phyloP scores from a whole-genome alignment of 108 stramenopile genomes.

The Fistulifera solaris region DNA sequence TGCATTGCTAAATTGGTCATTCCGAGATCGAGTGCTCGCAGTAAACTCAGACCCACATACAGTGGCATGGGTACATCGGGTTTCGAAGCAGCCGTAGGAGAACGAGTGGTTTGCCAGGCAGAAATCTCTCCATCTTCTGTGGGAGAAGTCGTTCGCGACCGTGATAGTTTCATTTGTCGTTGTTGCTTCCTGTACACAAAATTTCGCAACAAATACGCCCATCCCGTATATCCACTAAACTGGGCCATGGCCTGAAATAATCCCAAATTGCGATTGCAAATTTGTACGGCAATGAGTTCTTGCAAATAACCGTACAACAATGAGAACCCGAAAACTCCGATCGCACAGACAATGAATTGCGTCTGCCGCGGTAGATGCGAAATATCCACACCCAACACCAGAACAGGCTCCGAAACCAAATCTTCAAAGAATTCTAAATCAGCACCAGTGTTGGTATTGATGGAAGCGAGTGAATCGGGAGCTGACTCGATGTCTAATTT shows the following conservation, averaged over 20 bases:
- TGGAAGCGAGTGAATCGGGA: too few relatives aligned
- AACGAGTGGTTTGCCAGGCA: neutral
- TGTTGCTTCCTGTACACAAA: slow-evolving; percentile 34
- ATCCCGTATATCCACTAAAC: slow-evolving; percentile 69
- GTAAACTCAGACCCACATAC: slow-evolving; percentile 63
- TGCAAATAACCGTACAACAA: slow-evolving; percentile 83
- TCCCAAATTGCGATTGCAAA: slow-evolving; percentile 72
- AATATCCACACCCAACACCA: slow-evolving; percentile 73
- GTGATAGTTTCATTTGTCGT: slow-evolving; percentile 4
- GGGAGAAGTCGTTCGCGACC: neutral
- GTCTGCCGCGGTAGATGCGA: slow-evolving; percentile 34
- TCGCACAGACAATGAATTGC: slow-evolving; percentile 69
- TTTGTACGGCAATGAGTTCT: slow-evolving; percentile 68
- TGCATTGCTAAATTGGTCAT: slow-evolving; percentile 89
- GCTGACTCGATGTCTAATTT: too few relatives aligned
- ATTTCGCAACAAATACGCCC: slow-evolving; percentile 35
- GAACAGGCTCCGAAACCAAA: slow-evolving; percentile 42
- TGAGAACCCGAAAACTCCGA: slow-evolving; percentile 69
- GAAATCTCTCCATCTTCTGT: neutral
- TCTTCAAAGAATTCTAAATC: slow-evolving; percentile 59
- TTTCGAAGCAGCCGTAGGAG: neutral
- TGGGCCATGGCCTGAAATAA: slow-evolving; percentile 74
- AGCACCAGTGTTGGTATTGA: neutral
- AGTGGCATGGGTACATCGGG: slow-evolving; percentile 42
- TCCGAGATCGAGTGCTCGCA: slow-evolving; percentile 77